phyloP scores from a whole-genome alignment of 257 asterid genomes.

The Leonotis leonurus region DNA sequence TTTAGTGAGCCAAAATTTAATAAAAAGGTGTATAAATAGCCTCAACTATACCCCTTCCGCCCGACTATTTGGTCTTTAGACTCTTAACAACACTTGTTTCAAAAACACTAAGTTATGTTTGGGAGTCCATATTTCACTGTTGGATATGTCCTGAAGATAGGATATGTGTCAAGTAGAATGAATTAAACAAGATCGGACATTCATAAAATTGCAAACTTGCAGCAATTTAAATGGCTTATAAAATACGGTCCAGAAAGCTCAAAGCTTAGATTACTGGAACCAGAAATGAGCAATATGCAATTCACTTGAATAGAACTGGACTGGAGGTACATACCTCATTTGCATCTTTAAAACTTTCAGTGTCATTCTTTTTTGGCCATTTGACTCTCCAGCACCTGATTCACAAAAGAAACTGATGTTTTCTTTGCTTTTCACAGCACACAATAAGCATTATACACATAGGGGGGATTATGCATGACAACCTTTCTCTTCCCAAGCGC shows the following conservation, averaged over 20 bases:
- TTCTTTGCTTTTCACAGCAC: neutral
- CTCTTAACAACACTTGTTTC: neutral
- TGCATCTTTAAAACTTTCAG: conserved; percentile 74
- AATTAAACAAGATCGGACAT: too few species aligned
- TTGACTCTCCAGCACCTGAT: conserved; percentile 94
- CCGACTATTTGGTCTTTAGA: neutral
- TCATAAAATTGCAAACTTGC: neutral
- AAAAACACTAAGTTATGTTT: neutral
- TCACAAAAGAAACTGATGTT: conserved; percentile 18
- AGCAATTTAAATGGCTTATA: neutral
- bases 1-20: neutral
- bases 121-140: neutral
- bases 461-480: neutral
- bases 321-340: conserved; percentile 56
- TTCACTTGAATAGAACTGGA: neutral
- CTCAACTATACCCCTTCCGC: neutral
- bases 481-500: conserved; percentile 96
- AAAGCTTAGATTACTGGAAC: neutral
- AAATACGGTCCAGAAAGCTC: neutral
- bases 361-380: conserved; percentile 81
- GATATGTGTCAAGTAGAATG: neutral
- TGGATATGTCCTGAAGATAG: neutral
- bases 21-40: too few species aligned
- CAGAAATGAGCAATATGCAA: neutral
- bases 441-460: neutral